Conservation (phyloP, 1,284 basidiomycete species). For the Malassezia furfur region DNA sequence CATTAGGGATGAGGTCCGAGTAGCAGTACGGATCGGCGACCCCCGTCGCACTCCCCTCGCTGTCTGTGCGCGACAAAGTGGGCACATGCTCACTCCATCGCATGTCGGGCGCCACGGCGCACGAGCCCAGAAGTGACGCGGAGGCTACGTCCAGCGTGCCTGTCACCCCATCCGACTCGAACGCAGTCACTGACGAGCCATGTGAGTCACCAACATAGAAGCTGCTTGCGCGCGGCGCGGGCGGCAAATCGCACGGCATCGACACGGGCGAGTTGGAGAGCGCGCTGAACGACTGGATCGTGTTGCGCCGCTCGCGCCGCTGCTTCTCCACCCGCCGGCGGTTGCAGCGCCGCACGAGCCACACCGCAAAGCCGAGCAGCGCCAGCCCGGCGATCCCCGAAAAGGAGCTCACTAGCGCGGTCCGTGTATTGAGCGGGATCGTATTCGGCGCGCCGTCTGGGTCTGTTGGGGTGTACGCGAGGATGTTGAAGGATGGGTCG, state of each 20-base stretch:
- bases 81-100: background rate
- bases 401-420: slow-evolving; percentile 34
- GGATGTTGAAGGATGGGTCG: slow-evolving; percentile 31
- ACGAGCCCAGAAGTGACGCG: background rate
- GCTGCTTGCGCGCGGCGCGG: background rate
- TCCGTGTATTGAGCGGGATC: slow-evolving; percentile 18
- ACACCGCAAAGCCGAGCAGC: slow-evolving; percentile 23
- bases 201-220: slow-evolving; percentile 5
- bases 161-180: slow-evolving; percentile 6
- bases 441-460: slow-evolving; percentile 3
- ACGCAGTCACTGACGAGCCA: slow-evolving; percentile 1
- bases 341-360: slow-evolving; percentile 14
- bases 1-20: background rate
- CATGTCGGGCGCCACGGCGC: background rate
- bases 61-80: background rate
- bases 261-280: background rate
- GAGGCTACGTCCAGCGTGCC: slow-evolving; percentile 1
- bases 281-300: slow-evolving; percentile 27
- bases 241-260: background rate
- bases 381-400: slow-evolving; percentile 25
- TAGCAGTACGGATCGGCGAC: background rate
- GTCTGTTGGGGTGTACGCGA: slow-evolving; percentile 10
- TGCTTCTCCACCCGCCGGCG: background rate
- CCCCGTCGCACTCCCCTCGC: background rate
- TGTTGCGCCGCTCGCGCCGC: slow-evolving; percentile 7